Percentiles rank a stretch among this genome's conserved stretches.
Conservation (phyloP, 164 flowering plant species). For the Magnolia sinica region DNA sequence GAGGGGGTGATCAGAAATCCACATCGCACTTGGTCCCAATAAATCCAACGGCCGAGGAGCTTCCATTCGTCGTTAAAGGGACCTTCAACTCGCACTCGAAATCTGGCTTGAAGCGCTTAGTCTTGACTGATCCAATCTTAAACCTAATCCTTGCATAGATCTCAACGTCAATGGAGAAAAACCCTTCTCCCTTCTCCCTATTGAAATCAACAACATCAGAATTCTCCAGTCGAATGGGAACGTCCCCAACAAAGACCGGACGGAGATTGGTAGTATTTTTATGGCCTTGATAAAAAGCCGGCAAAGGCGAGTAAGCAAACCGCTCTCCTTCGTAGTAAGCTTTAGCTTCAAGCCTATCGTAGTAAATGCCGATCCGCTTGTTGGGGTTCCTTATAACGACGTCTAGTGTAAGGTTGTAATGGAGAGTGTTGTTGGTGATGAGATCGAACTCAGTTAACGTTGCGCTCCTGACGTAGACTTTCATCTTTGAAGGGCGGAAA, state of each 20-base stretch:
- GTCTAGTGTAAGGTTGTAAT: constrained; percentile 31
- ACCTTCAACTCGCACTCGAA: constrained; percentile 29
- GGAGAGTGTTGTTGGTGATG: constrained; percentile 18
- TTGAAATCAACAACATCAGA: constrained; percentile 7
- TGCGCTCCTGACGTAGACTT: constrained; percentile 33
- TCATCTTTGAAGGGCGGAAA: constrained; percentile 28
- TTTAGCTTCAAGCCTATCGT: constrained; percentile 30
- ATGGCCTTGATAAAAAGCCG: constrained; percentile 35
- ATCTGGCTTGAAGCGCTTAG: constrained; percentile 19
- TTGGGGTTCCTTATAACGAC: constrained; percentile 37
- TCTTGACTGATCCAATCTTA: constrained; percentile 27
- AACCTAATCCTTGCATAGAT: constrained; percentile 25
- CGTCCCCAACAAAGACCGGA: constrained; percentile 18
- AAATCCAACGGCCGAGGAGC: constrained; percentile 7
- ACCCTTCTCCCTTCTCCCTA: constrained; percentile 22
- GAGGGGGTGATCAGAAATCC: constrained; percentile 18
- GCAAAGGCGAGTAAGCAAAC: constrained; percentile 13
- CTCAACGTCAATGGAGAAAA: constrained; percentile 21
- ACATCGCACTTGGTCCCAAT: constrained; percentile 34
- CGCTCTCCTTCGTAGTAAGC: constrained; percentile 21
- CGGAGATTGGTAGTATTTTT: constrained; percentile 30
- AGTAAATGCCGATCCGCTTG: constrained; percentile 33
- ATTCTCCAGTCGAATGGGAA: neutral
- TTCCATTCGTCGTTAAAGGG: constrained; percentile 20
- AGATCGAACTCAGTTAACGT: constrained; percentile 26